Percentiles rank a stretch among this genome's conserved stretches.
Conservation (phyloP, 441 rosid species). For the Manihot esculenta region DNA sequence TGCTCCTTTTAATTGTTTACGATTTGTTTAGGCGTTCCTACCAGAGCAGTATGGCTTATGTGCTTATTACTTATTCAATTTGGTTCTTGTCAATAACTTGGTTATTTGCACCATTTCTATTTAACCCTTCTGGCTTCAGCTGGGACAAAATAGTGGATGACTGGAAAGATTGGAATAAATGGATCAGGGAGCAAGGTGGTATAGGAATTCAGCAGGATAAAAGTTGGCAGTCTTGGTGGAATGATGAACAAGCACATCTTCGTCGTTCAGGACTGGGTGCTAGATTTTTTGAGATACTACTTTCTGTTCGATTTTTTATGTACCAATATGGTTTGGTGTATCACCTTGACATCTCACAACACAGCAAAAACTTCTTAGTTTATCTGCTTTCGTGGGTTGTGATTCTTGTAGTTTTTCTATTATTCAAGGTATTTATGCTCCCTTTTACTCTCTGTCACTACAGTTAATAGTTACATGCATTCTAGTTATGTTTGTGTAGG, state of each 20-base stretch:
- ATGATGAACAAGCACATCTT: constrained; percentile 89
- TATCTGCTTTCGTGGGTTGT: constrained; percentile 95
- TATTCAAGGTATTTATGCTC: constrained; percentile 62
- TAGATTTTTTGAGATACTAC: constrained; percentile 68
- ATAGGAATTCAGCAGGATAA: constrained; percentile 92
- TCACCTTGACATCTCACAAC: constrained; percentile 92
- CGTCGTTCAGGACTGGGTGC: constrained; percentile 72
- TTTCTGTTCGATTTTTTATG: constrained; percentile 83
- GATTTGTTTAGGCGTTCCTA: constrained; percentile 82
- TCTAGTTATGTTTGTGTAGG: neutral
- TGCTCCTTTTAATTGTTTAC: constrained; percentile 76
- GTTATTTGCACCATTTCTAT: constrained; percentile 94
- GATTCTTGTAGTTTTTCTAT: constrained; percentile 68
- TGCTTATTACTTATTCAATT: constrained; percentile 80
- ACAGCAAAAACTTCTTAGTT: constrained; percentile 79
- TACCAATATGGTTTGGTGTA: constrained; percentile 98
- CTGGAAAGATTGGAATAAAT: constrained; percentile 99
- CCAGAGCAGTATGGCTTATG: constrained; percentile 86
- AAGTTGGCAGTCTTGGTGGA: constrained; percentile 99
- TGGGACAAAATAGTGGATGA: constrained; percentile 94
- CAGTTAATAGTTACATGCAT: neutral
- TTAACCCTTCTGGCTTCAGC: constrained; percentile 84
- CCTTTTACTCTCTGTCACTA: neutral
- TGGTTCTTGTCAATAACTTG: constrained; percentile 99
- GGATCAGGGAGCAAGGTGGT: constrained; percentile 98